Evolutionary conservation across 257 asterid species (phyloP), one percentile per base, ranked within the genome.

Genomic region (Primulina tabacum): DNA sequence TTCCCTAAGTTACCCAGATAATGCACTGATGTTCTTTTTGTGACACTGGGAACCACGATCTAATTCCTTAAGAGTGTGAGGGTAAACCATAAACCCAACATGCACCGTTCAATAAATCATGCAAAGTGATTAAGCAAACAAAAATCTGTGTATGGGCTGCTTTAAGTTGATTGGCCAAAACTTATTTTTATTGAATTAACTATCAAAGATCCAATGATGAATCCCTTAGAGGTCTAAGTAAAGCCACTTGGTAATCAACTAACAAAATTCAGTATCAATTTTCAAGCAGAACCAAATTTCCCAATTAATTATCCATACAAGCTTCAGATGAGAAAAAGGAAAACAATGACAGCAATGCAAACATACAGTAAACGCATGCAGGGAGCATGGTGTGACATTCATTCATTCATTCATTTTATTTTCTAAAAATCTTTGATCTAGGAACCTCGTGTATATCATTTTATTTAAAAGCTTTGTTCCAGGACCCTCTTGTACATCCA

Each of bases 381-480:
- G 35, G 14, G 37, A 29, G 58, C 24, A 9, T 4, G 40, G 34
- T 34, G 29, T 64, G 60, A 70, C 20, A 50, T 38, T 10, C 64
- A 33, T 38, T 10, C 64, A 33, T 43, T 70, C n/a, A n/a, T n/a
- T n/a, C 34, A 8, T n/a, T 55, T 68, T 26, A 57, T 65, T 59
- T 67, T 32, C 61, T 57, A 24, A 64, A 70, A 76, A 64, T 62
- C 55, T 60, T 18, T 47, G 62, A 60, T 40, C 56, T 62, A 34
- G 63, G 18, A 65, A 68, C 24, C 62, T 56, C 12, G 9, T 24
- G 12, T 40, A 58, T 62, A 40, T 11, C 52, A 10, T 40, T 40
- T 40, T 40, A 11, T 40, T 4, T 37, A 7, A 37, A 37, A 37
- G 0, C 43, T 37, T 37, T 37, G 43, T 37, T 37, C 7, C 43